Base-by-base conservation (phyloP, 2,329 filamentous ascomycete species). In the Phaeosphaeriaceae sp. region DNA sequence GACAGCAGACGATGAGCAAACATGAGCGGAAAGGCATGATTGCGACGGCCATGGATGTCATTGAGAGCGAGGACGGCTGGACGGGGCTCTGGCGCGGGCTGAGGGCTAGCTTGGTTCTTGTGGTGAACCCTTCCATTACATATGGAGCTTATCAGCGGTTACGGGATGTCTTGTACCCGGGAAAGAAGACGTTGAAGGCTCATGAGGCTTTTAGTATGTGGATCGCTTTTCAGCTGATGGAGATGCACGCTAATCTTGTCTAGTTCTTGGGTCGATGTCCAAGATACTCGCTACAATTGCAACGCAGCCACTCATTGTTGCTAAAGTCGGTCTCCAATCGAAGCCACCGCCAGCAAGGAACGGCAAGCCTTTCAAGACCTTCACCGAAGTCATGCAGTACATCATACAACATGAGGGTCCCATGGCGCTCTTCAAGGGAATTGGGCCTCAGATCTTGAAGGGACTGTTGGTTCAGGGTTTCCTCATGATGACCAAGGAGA, bases 401-500 rank as follows among this genome's bases (percentile, higher is more conserved):
- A 97, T 99, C 67, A 81, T 97, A 54, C 83, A 96, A 71, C 89
- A 97, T 61, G 95, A 99, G 75, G 95, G 95, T 3, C 76, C 86
- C 0, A 71, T 89, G 13, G 90, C 90, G n/a, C 84, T 99, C 1
- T 99, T 98, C 84, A 99, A 99, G 82, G 95, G 95, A 44, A 97
- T 99, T 66, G 93, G 88, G 0, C 95, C 95, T 2, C 95, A 99
- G 78, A 91, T 99, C 51, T 79, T 93, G 58, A 99, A 99, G 80
- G 95, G 95, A 1, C 80, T 99, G 52, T 76, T 99, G 49, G 95
- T 99, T 2, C 95, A 99, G 75, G 95, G 95, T 50, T 88, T 99
- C 55, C 83, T 99, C 41, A 99, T 99, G 95, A 99, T 97, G 93
- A 95, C 93, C 48, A 99, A 99, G 81, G 95, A 99, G 80, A 87